Base-by-base conservation (phyloP, 306 rosid genomes). In the Alnus glutinosa region DNA sequence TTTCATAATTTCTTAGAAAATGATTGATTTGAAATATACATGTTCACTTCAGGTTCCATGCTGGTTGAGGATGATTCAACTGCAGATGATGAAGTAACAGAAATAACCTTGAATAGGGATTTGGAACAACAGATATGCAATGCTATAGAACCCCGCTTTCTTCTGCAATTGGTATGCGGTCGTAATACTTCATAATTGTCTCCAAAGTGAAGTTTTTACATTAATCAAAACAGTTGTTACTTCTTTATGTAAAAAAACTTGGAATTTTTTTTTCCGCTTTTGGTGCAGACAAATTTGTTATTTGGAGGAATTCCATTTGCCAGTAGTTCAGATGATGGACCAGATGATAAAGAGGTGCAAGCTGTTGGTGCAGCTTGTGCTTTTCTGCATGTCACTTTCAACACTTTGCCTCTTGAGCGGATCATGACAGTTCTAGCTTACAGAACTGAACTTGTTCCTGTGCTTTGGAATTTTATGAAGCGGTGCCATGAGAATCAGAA, bases 351-450 rank as follows among this genome's bases (percentile, higher is more conserved):
- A 77, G 97, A 94, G 92, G 91, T 92, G 79, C 82, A 87, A 74
- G 98, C 97, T 76, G 91, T 94, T 75, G 97, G 98, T 74, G 93
- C 94, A 51, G 97, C 92, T 44, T 94, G 98, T 83, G 91, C 94
- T 55, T 92, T 94, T 85, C 88, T 94, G 52, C 92, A 89, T 78
- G 98, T 89, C 76, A 85, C 92, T 72, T 94, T 92, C 86, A 88
- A 87, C 83, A 87, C 92, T 59, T 85, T 94, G 78, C 97, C 97
- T 64, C 88, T 86, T 77, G 98, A 92, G 85, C 89, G 85, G 83
- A 90, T 90, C 84, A 94, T 94, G 97, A 94, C 98, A 67, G 92
- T 91, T 59, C 88, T 94, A 66, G 98, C 98, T 52, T 94, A 92
- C 84, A 87, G 98, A 88, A 94, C 98, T 19, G 93, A 94, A 79